Evolutionary conservation across 495 filamentous ascomycete genomes (phyloP), one percentile per base, ranked within the genome.

Genomic region (Neurospora sublineolata): DNA sequence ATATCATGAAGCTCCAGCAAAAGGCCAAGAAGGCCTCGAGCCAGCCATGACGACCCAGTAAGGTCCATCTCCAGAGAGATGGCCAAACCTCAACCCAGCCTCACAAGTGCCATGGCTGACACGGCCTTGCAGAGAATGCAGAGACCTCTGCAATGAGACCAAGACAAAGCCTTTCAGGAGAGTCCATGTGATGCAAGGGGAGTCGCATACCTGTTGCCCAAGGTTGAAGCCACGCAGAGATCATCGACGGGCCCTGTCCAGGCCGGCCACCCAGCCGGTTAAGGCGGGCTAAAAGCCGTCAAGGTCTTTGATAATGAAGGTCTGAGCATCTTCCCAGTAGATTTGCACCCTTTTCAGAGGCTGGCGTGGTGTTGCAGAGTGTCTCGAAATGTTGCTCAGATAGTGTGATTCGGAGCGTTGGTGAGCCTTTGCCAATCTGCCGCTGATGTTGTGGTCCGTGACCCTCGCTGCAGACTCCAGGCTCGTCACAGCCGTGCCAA

Each of bases 311-410:
- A 69, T 36, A 71, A 75, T 27, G 18, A 67, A 30, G 36, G 11
- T 4, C 39, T 18, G 18, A 67, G 71, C 71, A 75, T 70, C 75
- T 69, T 73, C 23, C n/a, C 18, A 60, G 67, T 20, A 30, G 37
- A 23, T 67, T 72, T 71, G 70, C 70, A 71, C 71, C 18, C 16
- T 68, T 69, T 46, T 16, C 67, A 69, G 71, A 37, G 41, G 72
- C 73, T 74, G 72, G 23, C 42, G 75, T 64, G 71, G 75, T 46
- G 70, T 36, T 72, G 38, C 39, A 67, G 72, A 69, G 68, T n/a
- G 68, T 64, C 37, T 44, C 12, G 41, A 72, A 42, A 33, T 33
- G 44, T 72, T 74, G 75, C 58, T 72, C 73, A 64, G 69, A 38
- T 64, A 27, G 39, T 69, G 74, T 71, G 64, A 38, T 71, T 68